A percentile compares a stretch with the other conserved stretches of the same genome.
Evolutionary conservation across 2,329 filamentous ascomycete species (phyloP).

Genomic region (Aspergillus aculeatinus): DNA sequence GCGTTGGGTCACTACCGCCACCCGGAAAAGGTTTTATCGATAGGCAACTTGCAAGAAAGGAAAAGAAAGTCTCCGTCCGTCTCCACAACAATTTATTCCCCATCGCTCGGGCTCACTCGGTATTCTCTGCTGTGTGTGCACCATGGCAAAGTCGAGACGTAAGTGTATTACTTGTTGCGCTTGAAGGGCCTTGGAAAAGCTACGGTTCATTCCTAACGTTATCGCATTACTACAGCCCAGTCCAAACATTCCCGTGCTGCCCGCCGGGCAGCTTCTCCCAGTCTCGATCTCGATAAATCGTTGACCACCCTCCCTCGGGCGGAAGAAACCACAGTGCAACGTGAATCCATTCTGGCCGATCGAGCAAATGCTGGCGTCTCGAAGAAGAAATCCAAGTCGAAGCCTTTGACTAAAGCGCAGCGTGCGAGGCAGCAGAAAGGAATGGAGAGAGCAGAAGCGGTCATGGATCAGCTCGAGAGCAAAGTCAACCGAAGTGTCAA

Average conservation of each 20-base stretch:
- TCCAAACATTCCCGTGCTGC: slow-evolving; percentile 60
- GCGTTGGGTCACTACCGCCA: slow-evolving; percentile 23
- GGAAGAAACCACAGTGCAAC: slow-evolving; percentile 38
- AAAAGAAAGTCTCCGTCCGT: slow-evolving; percentile 9
- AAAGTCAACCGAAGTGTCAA: slow-evolving; percentile 55
- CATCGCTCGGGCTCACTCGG: slow-evolving; percentile 4
- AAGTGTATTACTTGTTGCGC: slow-evolving; percentile 14
- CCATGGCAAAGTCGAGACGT: slow-evolving; percentile 43
- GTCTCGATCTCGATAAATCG: slow-evolving; percentile 53
- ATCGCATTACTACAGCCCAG: slow-evolving; percentile 41
- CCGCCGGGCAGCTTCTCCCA: slow-evolving; percentile 57
- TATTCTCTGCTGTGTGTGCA: slow-evolving; percentile 18
- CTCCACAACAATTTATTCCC: slow-evolving; percentile 30
- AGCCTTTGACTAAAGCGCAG: slow-evolving; percentile 54
- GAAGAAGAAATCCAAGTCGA: slow-evolving; percentile 51
- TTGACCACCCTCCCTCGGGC: slow-evolving; percentile 45
- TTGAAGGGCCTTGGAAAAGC: background rate
- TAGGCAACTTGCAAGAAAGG: slow-evolving; percentile 21
- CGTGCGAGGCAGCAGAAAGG: slow-evolving; percentile 54
- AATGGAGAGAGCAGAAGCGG: slow-evolving; percentile 56
- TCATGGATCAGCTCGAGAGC: slow-evolving; percentile 55
- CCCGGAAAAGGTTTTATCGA: slow-evolving; percentile 40
- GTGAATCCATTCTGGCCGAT: slow-evolving; percentile 50
- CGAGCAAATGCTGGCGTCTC: slow-evolving; percentile 53
- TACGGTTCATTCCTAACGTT: slow-evolving; percentile 12